These are phyloP conservation scores for Maudiozyma serrabonitensis DNA, from an alignment of 805 yeast genomes.

Conservation along the genomic window DNA sequence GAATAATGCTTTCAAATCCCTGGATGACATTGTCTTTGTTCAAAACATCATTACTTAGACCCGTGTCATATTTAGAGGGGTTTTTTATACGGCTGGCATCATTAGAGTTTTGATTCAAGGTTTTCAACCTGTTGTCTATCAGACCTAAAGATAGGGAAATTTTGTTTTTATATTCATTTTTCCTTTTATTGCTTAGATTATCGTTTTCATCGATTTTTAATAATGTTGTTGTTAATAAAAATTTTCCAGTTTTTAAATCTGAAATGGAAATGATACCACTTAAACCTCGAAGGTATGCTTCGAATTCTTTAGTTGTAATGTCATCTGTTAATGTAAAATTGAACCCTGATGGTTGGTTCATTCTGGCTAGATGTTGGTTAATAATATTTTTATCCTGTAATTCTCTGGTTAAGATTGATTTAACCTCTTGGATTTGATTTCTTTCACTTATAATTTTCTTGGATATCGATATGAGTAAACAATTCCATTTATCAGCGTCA, in stretches of 20 bases:
- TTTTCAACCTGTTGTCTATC: conserved; percentile 17
- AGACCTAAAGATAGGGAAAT: conserved; percentile 18
- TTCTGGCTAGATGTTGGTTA: background rate
- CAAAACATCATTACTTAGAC: conserved; percentile 1
- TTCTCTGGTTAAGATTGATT: conserved; percentile 63
- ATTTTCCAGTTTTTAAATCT: conserved; percentile 13
- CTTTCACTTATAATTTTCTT: conserved; percentile 63
- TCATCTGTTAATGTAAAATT: conserved; percentile 5
- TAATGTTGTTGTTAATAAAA: conserved; percentile 12
- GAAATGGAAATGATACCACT: conserved; percentile 11
- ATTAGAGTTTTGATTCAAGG: conserved; percentile 1
- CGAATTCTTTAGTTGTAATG: conserved; percentile 20
- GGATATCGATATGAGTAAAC: conserved; percentile 45
- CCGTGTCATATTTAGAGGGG: too few species aligned
- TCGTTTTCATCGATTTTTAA: conserved; percentile 6
- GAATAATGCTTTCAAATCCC: conserved; percentile 11
- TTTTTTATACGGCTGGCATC: background rate
- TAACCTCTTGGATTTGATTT: conserved; percentile 59
- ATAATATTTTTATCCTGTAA: conserved; percentile 24
- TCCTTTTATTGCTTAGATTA: conserved; percentile 1
- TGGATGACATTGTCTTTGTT: conserved; percentile 8
- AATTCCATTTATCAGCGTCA: conserved; percentile 74
- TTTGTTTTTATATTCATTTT: conserved; percentile 10
- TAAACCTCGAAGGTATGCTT: conserved; percentile 17
- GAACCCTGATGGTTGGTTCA: conserved; percentile 1